phyloP scores from a whole-genome alignment of 78 protist species.

The Dictyostelium brefeldianum region DNA sequence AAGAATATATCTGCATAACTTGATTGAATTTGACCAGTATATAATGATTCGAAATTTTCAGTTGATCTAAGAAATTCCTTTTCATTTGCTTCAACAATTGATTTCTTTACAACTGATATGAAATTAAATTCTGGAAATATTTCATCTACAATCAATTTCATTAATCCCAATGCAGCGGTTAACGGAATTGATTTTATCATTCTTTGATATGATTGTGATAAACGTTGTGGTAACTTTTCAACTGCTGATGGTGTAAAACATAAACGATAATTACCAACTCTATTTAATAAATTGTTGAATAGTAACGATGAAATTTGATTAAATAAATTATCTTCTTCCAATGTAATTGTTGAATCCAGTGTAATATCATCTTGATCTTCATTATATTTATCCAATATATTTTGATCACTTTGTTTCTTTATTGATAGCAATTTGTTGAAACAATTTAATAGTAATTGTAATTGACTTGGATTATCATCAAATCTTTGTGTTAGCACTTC shows the following conservation, averaged over 20 bases:
- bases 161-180: constrained; percentile 14
- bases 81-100: constrained; percentile 22
- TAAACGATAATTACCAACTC: constrained; percentile 41
- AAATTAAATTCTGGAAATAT: not conserved
- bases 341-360: not conserved
- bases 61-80: constrained; percentile 26
- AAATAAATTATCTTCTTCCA: constrained; percentile 17
- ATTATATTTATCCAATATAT: not conserved
- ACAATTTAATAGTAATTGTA: constrained; percentile 22
- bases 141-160: not conserved
- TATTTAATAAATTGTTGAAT: constrained; percentile 26
- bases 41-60: not conserved
- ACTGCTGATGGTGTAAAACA: constrained; percentile 27
- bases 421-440: constrained; percentile 19
- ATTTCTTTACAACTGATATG: not conserved
- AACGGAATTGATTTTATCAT: not conserved
- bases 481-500: constrained; percentile 15
- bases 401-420: not conserved
- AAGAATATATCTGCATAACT: not conserved
- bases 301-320: not conserved
- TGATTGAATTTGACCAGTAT: not conserved
- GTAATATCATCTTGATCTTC: too few species aligned
- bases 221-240: not conserved
- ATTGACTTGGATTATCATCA: constrained; percentile 38
- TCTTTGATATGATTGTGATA: constrained; percentile 15